Evolutionary conservation across 2,329 filamentous ascomycete species (phyloP).

Genomic region (Monosporascus sp.): DNA sequence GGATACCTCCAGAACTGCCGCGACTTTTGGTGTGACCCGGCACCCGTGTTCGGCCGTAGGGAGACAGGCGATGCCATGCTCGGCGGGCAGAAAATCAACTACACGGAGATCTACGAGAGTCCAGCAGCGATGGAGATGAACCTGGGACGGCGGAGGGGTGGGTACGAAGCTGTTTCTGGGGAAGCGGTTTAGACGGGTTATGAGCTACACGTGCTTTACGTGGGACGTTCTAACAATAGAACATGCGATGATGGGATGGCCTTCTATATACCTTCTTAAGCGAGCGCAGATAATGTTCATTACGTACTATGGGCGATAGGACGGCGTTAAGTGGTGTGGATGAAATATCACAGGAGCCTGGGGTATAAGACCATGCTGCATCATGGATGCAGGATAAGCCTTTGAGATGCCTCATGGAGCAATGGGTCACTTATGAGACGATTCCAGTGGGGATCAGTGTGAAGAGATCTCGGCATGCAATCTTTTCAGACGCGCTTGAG

Average conservation of each 20-base stretch:
- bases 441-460: no score
- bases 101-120: constrained; percentile 83
- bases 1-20: constrained; percentile 85
- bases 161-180: constrained; percentile 59
- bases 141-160: constrained; percentile 42
- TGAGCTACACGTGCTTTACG: not conserved
- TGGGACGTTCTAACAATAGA: not conserved
- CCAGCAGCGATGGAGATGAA: constrained; percentile 61
- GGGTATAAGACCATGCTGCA: no score
- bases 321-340: no score
- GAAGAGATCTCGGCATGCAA: no score
- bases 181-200: constrained; percentile 44
- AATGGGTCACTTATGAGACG: no score
- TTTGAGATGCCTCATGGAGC: no score
- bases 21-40: constrained; percentile 94
- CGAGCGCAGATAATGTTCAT: no score
- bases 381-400: no score
- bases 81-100: constrained; percentile 76
- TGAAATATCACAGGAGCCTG: no score
- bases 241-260: not conserved
- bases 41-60: constrained; percentile 70
- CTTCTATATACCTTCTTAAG: not conserved
- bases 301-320: no score
- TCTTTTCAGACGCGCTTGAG: no score
- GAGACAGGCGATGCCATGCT: constrained; percentile 71